Percentiles rank a stretch among this genome's conserved stretches.
Evolutionary conservation across 139 green algal genomes (phyloP).

Genomic region (Asterochloris erici): DNA sequence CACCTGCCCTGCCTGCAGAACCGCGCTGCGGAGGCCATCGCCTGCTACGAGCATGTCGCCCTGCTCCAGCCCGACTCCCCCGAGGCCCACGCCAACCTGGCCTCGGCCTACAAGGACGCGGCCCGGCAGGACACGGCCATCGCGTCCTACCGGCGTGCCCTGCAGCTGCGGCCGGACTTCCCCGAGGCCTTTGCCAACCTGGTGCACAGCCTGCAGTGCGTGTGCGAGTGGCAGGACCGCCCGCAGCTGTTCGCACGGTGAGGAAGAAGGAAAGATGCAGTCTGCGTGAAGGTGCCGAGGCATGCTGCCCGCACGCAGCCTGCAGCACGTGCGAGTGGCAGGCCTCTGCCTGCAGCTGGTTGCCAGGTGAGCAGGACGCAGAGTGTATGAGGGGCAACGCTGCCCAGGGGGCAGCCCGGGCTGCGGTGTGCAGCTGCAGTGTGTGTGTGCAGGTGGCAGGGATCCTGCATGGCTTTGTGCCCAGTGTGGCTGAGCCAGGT

Average conservation of each 20-base stretch:
- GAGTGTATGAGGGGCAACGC: too few relatives aligned
- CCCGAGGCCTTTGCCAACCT: conserved; percentile 82
- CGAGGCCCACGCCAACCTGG: conserved; percentile 77
- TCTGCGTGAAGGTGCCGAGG: too few relatives aligned
- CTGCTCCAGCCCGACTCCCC: conserved; percentile 58
- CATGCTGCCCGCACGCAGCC: too few relatives aligned
- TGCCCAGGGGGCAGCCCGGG: too few relatives aligned
- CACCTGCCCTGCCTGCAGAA: conserved; percentile 19
- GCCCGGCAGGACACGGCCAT: conserved; percentile 71
- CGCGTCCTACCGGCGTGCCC: conserved; percentile 61
- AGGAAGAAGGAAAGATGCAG: too few relatives aligned
- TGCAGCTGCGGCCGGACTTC: conserved; percentile 67
- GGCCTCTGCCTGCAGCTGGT: too few relatives aligned
- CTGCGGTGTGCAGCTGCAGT: too few relatives aligned
- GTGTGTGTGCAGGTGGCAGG: too few relatives aligned
- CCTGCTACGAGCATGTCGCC: conserved; percentile 78
- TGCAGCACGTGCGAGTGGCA: too few relatives aligned
- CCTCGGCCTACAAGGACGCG: conserved; percentile 67
- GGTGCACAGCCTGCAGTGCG: conserved; percentile 80
- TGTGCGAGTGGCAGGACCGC: conserved; percentile 84
- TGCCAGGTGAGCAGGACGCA: too few relatives aligned
- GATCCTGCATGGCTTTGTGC: too few relatives aligned
- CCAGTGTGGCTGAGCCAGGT: too few relatives aligned
- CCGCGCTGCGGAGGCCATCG: conserved; percentile 67
- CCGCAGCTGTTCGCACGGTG: conserved; percentile 55